Evolutionary conservation across 2,329 filamentous ascomycete species (phyloP).

Genomic region (Rugonectria rugulosa): DNA sequence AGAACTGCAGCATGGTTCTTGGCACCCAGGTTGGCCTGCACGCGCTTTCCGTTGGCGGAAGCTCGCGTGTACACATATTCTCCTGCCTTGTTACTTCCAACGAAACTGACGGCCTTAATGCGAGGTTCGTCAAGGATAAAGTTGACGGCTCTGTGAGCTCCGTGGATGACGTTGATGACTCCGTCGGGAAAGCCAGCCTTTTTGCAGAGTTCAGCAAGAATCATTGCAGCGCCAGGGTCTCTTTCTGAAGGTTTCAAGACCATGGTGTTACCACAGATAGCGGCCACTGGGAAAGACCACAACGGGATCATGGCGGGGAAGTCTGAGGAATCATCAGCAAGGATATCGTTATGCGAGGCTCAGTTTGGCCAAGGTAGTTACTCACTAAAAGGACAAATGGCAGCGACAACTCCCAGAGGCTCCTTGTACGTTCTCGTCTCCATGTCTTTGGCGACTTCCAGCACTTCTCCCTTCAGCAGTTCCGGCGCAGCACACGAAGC

Average conservation of each 20-base stretch:
- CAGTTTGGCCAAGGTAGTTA: not conserved
- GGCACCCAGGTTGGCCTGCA: slow-evolving; percentile 73
- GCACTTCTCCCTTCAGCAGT: slow-evolving; percentile 75
- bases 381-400: slow-evolving; percentile 80
- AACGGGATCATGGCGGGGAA: slow-evolving; percentile 87
- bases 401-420: slow-evolving; percentile 77
- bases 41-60: slow-evolving; percentile 75
- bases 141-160: slow-evolving; percentile 69
- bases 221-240: slow-evolving; percentile 80
- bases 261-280: slow-evolving; percentile 80
- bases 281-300: slow-evolving; percentile 81
- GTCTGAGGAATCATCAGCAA: slow-evolving; percentile 52
- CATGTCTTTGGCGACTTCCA: slow-evolving; percentile 85
- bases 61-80: slow-evolving; percentile 73
- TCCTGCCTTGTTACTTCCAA: slow-evolving; percentile 72
- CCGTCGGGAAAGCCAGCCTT: slow-evolving; percentile 79
- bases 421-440: slow-evolving; percentile 80
- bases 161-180: slow-evolving; percentile 74
- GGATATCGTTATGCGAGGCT: not conserved
- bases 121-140: slow-evolving; percentile 73
- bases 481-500: slow-evolving; percentile 77
- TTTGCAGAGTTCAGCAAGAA: slow-evolving; percentile 75
- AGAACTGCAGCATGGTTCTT: slow-evolving; percentile 75
- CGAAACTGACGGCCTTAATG: slow-evolving; percentile 75
- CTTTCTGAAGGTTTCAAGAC: slow-evolving; percentile 83